Base-by-base conservation (phyloP, 805 yeast species). In the Sugiyamaella mastotermitis region DNA sequence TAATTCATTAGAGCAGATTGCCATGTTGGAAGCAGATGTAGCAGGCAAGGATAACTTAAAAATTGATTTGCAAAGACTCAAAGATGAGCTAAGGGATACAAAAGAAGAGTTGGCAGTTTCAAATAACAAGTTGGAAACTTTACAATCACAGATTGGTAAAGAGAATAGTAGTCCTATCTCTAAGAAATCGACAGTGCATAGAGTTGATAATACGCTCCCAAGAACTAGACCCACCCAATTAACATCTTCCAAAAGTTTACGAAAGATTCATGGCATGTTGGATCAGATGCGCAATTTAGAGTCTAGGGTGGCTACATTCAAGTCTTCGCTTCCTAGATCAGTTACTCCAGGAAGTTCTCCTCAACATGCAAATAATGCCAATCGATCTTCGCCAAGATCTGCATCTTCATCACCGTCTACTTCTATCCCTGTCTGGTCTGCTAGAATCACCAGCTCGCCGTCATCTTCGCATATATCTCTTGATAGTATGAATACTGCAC, bases 21-120 rank as follows among this genome's bases (percentile, higher is more conserved):
- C 71, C 1, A 37, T 69, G 23, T 46, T 65, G 10, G 72, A 67
- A 34, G 52, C 60, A 3, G 72, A 67, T 20, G 26, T 60, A 4
- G 53, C 53, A 5, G 53, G 57, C 2, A 43, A 51, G 15, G 62
- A 55, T 20, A 58, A 55, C 13, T 39, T 56, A 10, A 39, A 37
- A 14, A 38, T 38, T 7, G 55, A 50, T 31, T 52, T 60, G 9
- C 62, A 61, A 29, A 54, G 62, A 9, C 42, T 59, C 1, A 51
- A 49, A 14, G 64, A 60, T 11, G 64, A 58, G 23, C 45, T 57
- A 9, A 36, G 52, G 18, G 66, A 61, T 15, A 48, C 55, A 9
- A 46, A 50, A n/a, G 65, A 61, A 30, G 66, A 61, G 33, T 44
- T 60, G 21, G 18, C 18, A 6, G 14, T 27, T 5, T 6, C 5